Base-by-base conservation (phyloP, 441 rosid genomes). In the Geranium incanum region DNA sequence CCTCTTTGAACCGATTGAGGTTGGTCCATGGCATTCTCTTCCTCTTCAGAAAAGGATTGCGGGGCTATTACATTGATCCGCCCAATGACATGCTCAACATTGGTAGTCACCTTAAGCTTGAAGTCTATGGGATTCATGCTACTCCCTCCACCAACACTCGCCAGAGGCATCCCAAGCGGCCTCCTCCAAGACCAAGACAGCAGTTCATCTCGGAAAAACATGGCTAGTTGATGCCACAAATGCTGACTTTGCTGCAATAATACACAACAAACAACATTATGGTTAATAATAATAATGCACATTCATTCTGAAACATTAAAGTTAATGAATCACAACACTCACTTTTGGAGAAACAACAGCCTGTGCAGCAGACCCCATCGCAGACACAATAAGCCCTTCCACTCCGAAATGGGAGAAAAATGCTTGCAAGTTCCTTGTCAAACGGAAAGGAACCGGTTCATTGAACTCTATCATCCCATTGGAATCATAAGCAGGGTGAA, bases 171-270 rank as follows among this genome's bases (percentile, higher is more conserved):
- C 21, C 95, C 92, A 0, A 81, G 85, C 9, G 97, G 95, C 78
- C 95, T 82, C 82, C 94, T 93, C 95, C 98, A 95, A 68, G 91
- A 89, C 97, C 98, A 89, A 9, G 97, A 95, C 60, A 91, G 82
- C 71, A 95, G 86, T 81, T 93, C 97, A 75, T 95, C 99, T 0
- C 98, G 89, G 84, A 95, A 93, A 81, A 93, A 95, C 99, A 93
- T 93, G 21, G 97, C 97, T 67, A 93, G 80, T 19, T 95, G 99
- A 85, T 91, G 92, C 92, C 98, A 85, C 41, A 91, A 73, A 83
- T 91, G 97, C 69, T 91, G 86, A 6, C 75, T 87, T 93, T 93
- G 97, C 98, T 90, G 96, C 80, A 78, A 28, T 28, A 28, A 28
- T 28, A 2, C 33, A 28, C 33, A 28, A 28, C 33, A 28, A 28